Evolutionary conservation across 495 filamentous ascomycete genomes (phyloP), one percentile per base, ranked within the genome.

Genomic region (Aspergillus coremiiformis): DNA sequence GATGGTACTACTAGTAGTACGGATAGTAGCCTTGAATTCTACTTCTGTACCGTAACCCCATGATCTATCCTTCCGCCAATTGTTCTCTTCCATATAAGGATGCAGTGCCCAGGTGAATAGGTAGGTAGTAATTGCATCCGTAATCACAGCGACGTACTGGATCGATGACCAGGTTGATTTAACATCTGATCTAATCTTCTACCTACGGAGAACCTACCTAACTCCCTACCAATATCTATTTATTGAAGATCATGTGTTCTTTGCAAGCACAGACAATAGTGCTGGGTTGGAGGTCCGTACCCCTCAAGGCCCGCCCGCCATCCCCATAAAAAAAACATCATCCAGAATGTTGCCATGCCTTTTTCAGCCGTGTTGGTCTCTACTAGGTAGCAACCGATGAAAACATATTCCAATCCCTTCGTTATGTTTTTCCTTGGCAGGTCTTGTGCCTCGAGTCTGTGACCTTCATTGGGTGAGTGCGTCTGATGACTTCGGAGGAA

Each of bases 391-490:
- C 17, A 41, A 8, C n/a, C 24, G 24, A 27, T 7, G 7, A 7
- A 41, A 17, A 17, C 19, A 17, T 17, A 17, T 17, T 17, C 37
- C 32, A 17, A 14, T 19, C 17, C 24, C 17, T 14, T 47, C 14
- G 23, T 30, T 41, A 21, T 20, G 27, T 53, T 43, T 44, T 21
- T 33, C 22, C 32, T 42, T 19, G 30, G 45, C 45, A 43, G 45
- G 53, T 51, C 57, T 49, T 47, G 53, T 50, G 53, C 30, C 23
- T 43, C 47, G 44, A 45, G 42, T 53, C 47, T 35, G 23, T 47
- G 53, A 44, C 44, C 39, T 55, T 41, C 3, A 55, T 55, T 59
- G 53, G 53, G 11, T 32, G 9, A 20, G 15, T 33, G 11, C n/a
- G 50, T 45, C 56, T 29, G 52, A 26, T 59, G 49, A 55, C 52